Evolutionary conservation across 2,329 filamentous ascomycete genomes (phyloP).

Genomic region (Diplodia scrobiculata): DNA sequence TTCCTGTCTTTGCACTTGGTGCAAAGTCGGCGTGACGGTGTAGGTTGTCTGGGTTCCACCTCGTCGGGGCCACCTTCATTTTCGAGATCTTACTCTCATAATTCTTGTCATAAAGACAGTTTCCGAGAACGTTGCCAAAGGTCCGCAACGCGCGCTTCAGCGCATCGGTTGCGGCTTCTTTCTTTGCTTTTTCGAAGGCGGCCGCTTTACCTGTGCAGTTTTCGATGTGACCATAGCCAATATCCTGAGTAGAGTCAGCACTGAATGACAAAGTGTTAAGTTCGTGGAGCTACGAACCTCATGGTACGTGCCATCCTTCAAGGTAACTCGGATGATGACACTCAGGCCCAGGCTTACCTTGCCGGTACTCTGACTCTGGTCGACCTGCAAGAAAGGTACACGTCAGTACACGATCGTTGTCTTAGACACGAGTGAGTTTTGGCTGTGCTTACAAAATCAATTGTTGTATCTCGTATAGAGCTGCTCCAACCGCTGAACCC

Average conservation of each 20-base stretch:
- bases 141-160: conserved; percentile 85
- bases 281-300: conserved; percentile 56
- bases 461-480: conserved; percentile 89
- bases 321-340: conserved; percentile 84
- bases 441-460: conserved; percentile 72
- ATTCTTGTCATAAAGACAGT: conserved; percentile 96
- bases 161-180: conserved; percentile 93
- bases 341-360: conserved; percentile 84
- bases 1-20: conserved; percentile 51
- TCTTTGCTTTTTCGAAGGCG: conserved; percentile 98
- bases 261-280: not conserved
- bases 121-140: conserved; percentile 96
- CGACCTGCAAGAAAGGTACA: conserved; percentile 55
- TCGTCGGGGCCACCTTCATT: conserved; percentile 76
- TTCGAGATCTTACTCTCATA: conserved; percentile 89
- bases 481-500: conserved; percentile 98
- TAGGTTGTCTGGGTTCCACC: conserved; percentile 76
- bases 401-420: conserved; percentile 32
- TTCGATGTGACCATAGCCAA: conserved; percentile 94
- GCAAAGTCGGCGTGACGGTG: conserved; percentile 78
- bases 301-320: conserved; percentile 93
- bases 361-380: conserved; percentile 75
- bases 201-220: conserved; percentile 94
- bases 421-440: not conserved
- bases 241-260: conserved; percentile 58